phyloP scores from a whole-genome alignment of 345 rosid species.

The Zanthoxylum bungeanum region DNA sequence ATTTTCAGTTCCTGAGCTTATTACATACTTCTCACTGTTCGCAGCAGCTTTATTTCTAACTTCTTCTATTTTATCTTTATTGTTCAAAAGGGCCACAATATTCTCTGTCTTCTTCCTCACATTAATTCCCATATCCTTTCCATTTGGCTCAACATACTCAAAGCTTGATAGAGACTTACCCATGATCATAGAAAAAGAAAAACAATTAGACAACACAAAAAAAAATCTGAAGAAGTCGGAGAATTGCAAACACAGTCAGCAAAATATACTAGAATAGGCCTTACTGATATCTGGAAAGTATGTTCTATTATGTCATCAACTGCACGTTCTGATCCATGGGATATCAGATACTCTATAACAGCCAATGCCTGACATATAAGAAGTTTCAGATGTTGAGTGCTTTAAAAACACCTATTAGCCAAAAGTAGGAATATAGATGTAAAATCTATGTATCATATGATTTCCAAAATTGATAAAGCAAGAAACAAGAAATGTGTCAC shows the following conservation, averaged over 20 bases:
- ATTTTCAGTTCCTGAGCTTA: slow-evolving; percentile 6
- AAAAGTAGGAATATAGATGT: slow-evolving; percentile 3
- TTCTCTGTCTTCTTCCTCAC: slow-evolving; percentile 95
- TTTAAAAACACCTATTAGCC: slow-evolving; percentile 3
- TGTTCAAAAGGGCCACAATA: slow-evolving; percentile 66
- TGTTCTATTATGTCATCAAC: slow-evolving; percentile 97
- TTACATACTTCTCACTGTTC: slow-evolving; percentile 87
- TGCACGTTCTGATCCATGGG: slow-evolving; percentile 98
- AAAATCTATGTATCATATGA: neutral
- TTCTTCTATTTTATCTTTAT: slow-evolving; percentile 86
- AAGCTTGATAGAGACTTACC: slow-evolving; percentile 85
- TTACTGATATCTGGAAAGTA: slow-evolving; percentile 91
- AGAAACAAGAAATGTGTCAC: slow-evolving; percentile 33
- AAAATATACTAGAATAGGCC: slow-evolving; percentile 24
- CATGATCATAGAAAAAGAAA: slow-evolving; percentile 16
- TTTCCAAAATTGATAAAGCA: neutral
- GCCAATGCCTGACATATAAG: slow-evolving; percentile 65
- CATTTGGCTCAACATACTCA: slow-evolving; percentile 92
- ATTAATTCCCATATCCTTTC: slow-evolving; percentile 89
- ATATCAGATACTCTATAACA: slow-evolving; percentile 87
- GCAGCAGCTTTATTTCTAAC: slow-evolving; percentile 83
- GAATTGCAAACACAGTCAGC: neutral
- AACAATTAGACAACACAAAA: slow-evolving; percentile 22
- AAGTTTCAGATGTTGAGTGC: slow-evolving; percentile 5
- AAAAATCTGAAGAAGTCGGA: neutral